Percentiles rank a stretch among this genome's conserved stretches.
These are phyloP conservation scores for Saccharomycopsis guyanensis DNA, from an alignment of 805 yeast species.

Conservation along the genomic window DNA sequence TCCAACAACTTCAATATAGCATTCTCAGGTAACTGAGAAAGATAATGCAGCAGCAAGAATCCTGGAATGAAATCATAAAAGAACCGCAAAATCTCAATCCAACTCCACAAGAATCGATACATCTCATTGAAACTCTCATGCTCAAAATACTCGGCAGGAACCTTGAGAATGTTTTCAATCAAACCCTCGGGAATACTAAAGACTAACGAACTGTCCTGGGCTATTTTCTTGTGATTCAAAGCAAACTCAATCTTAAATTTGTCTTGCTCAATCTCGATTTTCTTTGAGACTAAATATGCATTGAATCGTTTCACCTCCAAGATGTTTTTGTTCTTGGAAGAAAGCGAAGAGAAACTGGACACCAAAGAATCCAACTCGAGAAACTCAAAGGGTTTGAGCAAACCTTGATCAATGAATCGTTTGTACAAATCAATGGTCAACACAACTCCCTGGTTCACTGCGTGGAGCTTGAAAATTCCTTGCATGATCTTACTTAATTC, in stretches of 20 bases:
- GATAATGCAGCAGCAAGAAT: slow-evolving; percentile 51
- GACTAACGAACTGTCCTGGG: slow-evolving; percentile 25
- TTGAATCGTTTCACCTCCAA: slow-evolving; percentile 9
- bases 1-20: slow-evolving; percentile 46
- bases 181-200: slow-evolving; percentile 37
- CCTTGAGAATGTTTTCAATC: slow-evolving; percentile 27
- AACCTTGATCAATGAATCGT: background rate
- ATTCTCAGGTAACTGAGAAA: slow-evolving; percentile 42
- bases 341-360: background rate
- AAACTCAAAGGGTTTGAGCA: slow-evolving; percentile 12
- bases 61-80: slow-evolving; percentile 60
- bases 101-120: slow-evolving; percentile 50
- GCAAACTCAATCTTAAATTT: slow-evolving; percentile 45
- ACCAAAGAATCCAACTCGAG: slow-evolving; percentile 10
- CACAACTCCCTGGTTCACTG: slow-evolving; percentile 5
- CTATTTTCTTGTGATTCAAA: slow-evolving; percentile 27
- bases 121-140: slow-evolving; percentile 29
- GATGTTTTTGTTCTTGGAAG: background rate
- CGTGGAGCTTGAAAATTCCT: slow-evolving; percentile 4
- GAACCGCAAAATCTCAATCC: slow-evolving; percentile 56
- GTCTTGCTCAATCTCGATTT: slow-evolving; percentile 39
- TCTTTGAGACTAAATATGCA: slow-evolving; percentile 27
- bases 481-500: slow-evolving; percentile 20
- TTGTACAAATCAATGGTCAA: slow-evolving; percentile 5
- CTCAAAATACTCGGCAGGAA: slow-evolving; percentile 32